phyloP scores from a whole-genome alignment of 1,284 basidiomycete species.

The Cutaneotrichosporon arboriforme region DNA sequence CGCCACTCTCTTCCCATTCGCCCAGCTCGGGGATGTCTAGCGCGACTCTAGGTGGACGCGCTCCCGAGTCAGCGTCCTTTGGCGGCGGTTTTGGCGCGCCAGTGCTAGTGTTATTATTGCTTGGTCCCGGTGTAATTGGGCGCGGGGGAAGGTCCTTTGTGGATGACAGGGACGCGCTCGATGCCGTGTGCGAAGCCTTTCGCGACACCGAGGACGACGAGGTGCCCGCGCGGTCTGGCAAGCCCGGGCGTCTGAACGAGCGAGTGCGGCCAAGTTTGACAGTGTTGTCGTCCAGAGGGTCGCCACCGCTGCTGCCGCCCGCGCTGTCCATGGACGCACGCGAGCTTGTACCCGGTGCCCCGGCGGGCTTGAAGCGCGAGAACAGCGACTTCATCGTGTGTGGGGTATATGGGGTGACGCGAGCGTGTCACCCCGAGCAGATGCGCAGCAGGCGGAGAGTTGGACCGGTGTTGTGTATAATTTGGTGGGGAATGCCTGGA shows the following conservation, averaged over 20 bases:
- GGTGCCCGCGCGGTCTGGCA: neutral
- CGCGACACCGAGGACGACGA: too few species aligned
- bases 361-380: slow-evolving; percentile 24
- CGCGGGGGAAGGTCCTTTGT: slow-evolving; percentile 3
- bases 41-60: too few species aligned
- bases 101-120: neutral
- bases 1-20: neutral
- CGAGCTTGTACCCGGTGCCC: slow-evolving; percentile 2
- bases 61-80: neutral
- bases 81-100: neutral
- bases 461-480: too few species aligned
- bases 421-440: slow-evolving; percentile 1
- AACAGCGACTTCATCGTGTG: slow-evolving; percentile 31
- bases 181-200: neutral
- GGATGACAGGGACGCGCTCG: neutral
- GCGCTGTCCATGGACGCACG: neutral
- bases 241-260: neutral
- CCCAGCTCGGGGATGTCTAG: neutral
- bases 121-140: neutral
- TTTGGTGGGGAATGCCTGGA: too few species aligned
- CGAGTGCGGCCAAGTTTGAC: slow-evolving; percentile 1
- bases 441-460: too few species aligned
- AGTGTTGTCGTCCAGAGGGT: slow-evolving; percentile 9
- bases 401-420: neutral
- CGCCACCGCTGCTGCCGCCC: neutral